Evolutionary conservation across 2,329 filamentous ascomycete genomes (phyloP).

Genomic region (Pseudocercospora vitis): DNA sequence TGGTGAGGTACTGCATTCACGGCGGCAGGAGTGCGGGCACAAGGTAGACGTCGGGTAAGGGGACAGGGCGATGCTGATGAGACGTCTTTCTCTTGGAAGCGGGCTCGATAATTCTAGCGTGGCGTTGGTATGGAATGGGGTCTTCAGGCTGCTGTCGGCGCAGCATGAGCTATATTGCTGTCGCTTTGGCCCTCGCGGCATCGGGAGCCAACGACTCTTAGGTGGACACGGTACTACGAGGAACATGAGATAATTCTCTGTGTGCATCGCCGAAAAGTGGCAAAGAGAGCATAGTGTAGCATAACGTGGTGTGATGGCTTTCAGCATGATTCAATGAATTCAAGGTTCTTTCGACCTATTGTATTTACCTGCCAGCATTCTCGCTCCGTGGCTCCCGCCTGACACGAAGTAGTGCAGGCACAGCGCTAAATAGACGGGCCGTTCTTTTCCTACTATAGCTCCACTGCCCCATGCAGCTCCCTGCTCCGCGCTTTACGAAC

Average conservation of each 20-base stretch:
- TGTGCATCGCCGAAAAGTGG: neutral
- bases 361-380: neutral
- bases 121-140: slow-evolving; percentile 5
- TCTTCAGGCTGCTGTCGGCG: neutral
- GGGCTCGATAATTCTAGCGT: slow-evolving; percentile 1
- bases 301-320: neutral
- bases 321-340: no score
- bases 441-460: neutral
- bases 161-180: neutral
- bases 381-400: no score
- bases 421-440: no score
- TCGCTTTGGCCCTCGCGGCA: neutral
- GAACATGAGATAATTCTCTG: neutral
- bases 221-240: neutral
- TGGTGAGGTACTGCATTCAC: slow-evolving; percentile 58
- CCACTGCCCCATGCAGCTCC: neutral
- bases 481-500: neutral
- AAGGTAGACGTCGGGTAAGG: neutral
- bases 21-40: neutral
- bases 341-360: no score
- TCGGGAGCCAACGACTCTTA: neutral
- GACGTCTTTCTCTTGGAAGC: neutral
- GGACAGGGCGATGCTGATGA: neutral
- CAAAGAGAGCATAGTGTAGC: neutral
- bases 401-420: no score